These are phyloP conservation scores for Heliophila coronopifolia DNA, from an alignment of 441 rosid species.

Conservation along the genomic window DNA sequence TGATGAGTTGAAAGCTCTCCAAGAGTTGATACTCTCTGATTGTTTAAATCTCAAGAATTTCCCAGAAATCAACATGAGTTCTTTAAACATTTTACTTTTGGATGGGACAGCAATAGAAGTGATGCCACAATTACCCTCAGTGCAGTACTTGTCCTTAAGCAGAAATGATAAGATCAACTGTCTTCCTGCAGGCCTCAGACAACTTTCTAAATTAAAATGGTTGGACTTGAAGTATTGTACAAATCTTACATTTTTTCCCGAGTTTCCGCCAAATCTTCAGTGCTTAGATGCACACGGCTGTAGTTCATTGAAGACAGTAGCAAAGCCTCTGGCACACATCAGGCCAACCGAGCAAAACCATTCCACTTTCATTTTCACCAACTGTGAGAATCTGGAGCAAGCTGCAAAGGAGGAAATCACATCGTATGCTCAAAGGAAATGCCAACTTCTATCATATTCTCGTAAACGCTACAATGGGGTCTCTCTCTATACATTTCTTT, in stretches of 20 bases:
- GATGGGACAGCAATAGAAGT: slow-evolving; percentile 17
- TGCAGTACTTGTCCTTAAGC: slow-evolving; percentile 15
- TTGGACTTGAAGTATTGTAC: slow-evolving; percentile 21
- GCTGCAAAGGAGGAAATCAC: slow-evolving; percentile 10
- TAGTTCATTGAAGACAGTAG: neutral
- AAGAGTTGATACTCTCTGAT: slow-evolving; percentile 22
- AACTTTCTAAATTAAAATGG: neutral
- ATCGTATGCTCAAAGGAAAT: slow-evolving; percentile 1
- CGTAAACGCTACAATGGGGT: slow-evolving; percentile 9
- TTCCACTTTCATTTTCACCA: slow-evolving; percentile 12
- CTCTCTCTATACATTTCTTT: neutral
- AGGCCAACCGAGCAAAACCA: neutral
- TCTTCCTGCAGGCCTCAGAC: slow-evolving; percentile 3
- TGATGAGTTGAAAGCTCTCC: slow-evolving; percentile 15
- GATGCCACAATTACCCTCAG: neutral
- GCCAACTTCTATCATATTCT: neutral
- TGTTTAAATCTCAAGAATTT: slow-evolving; percentile 21
- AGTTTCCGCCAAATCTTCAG: slow-evolving; percentile 19
- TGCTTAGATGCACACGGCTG: slow-evolving; percentile 9
- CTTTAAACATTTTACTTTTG: slow-evolving; percentile 11
- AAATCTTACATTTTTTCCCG: slow-evolving; percentile 9
- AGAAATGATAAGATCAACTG: slow-evolving; percentile 2
- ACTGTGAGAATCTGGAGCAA: slow-evolving; percentile 10
- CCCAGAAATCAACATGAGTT: slow-evolving; percentile 21
- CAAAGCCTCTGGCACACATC: neutral